Evolutionary conservation across 2,329 filamentous ascomycete species (phyloP).

Genomic region (Scopulariopsis brevicaulis): DNA sequence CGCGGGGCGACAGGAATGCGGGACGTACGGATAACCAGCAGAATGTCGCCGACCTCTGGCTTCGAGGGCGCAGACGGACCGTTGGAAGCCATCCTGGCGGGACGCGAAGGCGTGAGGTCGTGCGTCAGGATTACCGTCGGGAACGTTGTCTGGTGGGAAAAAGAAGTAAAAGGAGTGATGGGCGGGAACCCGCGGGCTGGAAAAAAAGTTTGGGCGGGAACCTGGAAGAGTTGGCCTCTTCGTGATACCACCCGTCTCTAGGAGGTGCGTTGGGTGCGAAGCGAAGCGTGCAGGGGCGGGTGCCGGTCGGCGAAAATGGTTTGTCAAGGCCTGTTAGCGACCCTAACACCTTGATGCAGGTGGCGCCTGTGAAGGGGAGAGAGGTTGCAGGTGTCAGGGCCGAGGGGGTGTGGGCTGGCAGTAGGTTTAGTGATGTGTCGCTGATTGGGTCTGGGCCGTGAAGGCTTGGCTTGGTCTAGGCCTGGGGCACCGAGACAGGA

Average conservation of each 20-base stretch:
- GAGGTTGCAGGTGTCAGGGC: not conserved
- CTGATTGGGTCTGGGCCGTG: not conserved
- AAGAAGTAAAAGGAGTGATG: not conserved
- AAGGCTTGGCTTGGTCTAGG: not conserved
- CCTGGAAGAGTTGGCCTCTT: constrained; percentile 11
- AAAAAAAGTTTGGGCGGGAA: constrained; percentile 2
- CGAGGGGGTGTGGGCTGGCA: not conserved
- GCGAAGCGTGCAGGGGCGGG: not conserved
- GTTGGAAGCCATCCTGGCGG: constrained; percentile 26
- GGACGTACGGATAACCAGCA: constrained; percentile 60
- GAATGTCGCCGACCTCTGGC: constrained; percentile 54
- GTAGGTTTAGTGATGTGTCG: not conserved
- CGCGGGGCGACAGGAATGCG: not conserved
- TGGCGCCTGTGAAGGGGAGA: not conserved
- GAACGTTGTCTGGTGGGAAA: not conserved
- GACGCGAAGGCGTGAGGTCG: constrained; percentile 5
- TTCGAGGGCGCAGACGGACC: constrained; percentile 13
- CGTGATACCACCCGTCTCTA: not conserved
- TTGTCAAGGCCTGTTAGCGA: not conserved
- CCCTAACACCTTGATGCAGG: not conserved
- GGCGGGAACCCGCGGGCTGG: constrained; percentile 10
- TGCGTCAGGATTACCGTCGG: constrained; percentile 7
- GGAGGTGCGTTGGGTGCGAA: constrained; percentile 1
- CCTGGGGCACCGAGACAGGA: not conserved
- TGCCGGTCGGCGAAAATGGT: not conserved